phyloP scores from a whole-genome alignment of 148 eudicot species.

The Chenopodium berlandieri region DNA sequence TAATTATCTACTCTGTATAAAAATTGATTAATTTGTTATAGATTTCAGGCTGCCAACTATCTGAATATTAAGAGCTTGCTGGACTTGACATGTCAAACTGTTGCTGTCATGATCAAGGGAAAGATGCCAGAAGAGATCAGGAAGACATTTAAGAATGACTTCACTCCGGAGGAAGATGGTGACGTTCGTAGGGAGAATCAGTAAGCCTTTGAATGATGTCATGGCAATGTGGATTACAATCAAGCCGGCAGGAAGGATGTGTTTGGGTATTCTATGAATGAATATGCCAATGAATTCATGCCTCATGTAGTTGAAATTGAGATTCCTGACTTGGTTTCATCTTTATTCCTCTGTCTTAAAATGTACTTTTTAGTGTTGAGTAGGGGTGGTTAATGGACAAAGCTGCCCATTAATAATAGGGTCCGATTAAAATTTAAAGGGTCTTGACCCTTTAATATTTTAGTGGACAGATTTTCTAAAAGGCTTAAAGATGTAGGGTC shows the following conservation, averaged over 20 bases:
- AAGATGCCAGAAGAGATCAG: conserved; percentile 53
- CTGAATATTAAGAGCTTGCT: conserved; percentile 52
- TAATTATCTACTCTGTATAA: too few species aligned
- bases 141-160: conserved; percentile 50
- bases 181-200: conserved; percentile 59
- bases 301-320: conserved; percentile 9
- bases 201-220: conserved; percentile 46
- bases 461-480: too few species aligned
- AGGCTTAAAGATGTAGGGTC: too few species aligned
- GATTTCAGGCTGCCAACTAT: conserved; percentile 48
- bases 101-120: conserved; percentile 46
- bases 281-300: background rate
- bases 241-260: background rate
- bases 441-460: too few species aligned
- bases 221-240: background rate
- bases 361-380: background rate
- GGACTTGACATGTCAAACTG: conserved; percentile 51
- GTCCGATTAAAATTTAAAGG: too few species aligned
- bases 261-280: conserved; percentile 7
- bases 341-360: background rate
- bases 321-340: conserved; percentile 5
- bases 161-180: conserved; percentile 46
- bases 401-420: too few species aligned
- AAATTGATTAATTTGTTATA: background rate
- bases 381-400: too few species aligned